These are phyloP conservation scores for Platanthera guangdongensis DNA, from an alignment of 106 monocot genomes.

Conservation along the genomic window DNA sequence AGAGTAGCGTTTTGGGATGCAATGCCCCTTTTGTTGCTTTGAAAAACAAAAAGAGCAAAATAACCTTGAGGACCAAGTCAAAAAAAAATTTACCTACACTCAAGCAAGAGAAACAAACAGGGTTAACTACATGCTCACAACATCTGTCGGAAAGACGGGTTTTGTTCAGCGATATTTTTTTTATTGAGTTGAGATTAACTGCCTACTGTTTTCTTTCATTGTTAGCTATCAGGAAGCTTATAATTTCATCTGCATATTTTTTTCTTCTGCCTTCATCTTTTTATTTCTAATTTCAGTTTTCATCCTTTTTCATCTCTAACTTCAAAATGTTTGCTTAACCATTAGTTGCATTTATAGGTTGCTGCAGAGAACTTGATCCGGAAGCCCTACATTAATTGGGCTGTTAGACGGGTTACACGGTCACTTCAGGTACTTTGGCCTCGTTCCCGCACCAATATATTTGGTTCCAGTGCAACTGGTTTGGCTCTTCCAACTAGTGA, in stretches of 20 bases:
- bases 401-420: constrained; percentile 77
- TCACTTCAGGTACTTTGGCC: constrained; percentile 98
- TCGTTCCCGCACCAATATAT: constrained; percentile 82
- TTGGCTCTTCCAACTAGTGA: constrained; percentile 95
- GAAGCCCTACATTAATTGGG: constrained; percentile 90
- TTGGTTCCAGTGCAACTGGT: constrained; percentile 97
- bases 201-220: not conserved
- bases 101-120: not conserved
- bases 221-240: not conserved
- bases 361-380: constrained; percentile 68
- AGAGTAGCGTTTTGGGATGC: not conserved
- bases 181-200: not conserved
- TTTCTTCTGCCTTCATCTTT: not conserved
- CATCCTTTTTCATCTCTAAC: not conserved
- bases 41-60: not conserved
- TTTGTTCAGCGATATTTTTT: not conserved
- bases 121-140: not conserved
- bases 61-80: not conserved
- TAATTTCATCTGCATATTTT: not conserved
- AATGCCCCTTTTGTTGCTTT: not conserved
- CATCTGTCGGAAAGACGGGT: not conserved
- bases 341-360: constrained; percentile 51
- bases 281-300: not conserved
- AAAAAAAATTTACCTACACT: not conserved
- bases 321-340: not conserved